phyloP scores from a whole-genome alignment of 2,329 filamentous ascomycete genomes.

The Penicillium sp. region DNA sequence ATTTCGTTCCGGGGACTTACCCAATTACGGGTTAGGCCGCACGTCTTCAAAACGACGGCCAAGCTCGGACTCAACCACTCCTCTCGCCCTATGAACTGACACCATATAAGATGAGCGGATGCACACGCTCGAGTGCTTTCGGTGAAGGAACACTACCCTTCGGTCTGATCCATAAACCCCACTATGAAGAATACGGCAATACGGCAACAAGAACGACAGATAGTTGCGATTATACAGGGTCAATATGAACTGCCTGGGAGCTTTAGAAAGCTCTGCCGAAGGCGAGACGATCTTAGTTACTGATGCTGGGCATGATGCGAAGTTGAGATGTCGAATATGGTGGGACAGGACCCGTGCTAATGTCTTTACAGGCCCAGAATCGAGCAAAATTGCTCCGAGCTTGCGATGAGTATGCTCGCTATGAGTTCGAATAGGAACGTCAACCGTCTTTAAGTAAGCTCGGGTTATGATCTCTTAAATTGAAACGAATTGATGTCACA shows the following conservation, averaged over 20 bases:
- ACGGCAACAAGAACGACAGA: slow-evolving; percentile 39
- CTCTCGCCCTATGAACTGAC: not conserved
- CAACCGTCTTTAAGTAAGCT: not conserved
- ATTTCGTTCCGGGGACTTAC: not conserved
- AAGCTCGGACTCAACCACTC: not conserved
- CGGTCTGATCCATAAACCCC: slow-evolving; percentile 34
- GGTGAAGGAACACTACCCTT: slow-evolving; percentile 33
- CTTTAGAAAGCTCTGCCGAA: too few relatives aligned
- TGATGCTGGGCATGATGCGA: slow-evolving; percentile 36
- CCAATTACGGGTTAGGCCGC: not conserved
- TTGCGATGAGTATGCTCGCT: slow-evolving; percentile 6
- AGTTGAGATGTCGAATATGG: slow-evolving; percentile 1
- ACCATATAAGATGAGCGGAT: slow-evolving; percentile 14
- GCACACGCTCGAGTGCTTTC: slow-evolving; percentile 36
- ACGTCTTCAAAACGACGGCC: not conserved
- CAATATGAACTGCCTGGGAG: too few relatives aligned
- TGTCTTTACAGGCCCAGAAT: slow-evolving; percentile 5
- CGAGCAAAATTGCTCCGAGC: slow-evolving; percentile 2
- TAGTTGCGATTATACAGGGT: slow-evolving; percentile 44
- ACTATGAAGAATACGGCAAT: slow-evolving; percentile 36
- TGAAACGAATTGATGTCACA: not conserved
- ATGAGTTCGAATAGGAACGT: slow-evolving; percentile 25
- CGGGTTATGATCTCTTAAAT: not conserved
- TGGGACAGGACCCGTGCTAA: not conserved
- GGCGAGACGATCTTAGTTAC: slow-evolving; percentile 32